Evolutionary conservation across 805 yeast genomes (phyloP).

Genomic region (Ogataea pilisensis): DNA sequence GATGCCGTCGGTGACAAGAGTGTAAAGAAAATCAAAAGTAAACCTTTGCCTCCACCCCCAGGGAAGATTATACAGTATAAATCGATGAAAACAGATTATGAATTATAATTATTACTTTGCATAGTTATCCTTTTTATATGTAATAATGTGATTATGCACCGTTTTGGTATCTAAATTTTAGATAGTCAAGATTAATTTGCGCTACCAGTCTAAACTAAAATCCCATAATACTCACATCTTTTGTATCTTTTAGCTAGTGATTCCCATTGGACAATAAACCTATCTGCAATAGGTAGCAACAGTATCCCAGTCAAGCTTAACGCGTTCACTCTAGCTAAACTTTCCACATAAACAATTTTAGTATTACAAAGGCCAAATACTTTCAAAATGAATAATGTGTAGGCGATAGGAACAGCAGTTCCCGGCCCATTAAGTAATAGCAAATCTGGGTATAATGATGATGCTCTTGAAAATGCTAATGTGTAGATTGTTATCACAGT

Average conservation of each 20-base stretch:
- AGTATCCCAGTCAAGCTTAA: constrained; percentile 76
- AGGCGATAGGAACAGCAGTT: constrained; percentile 67
- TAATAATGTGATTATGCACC: no score
- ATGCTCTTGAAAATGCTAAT: constrained; percentile 5
- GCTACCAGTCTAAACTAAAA: no score
- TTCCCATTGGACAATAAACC: constrained; percentile 91
- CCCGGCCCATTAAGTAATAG: constrained; percentile 75
- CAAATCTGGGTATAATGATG: constrained; percentile 22
- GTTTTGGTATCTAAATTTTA: no score
- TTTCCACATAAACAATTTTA: constrained; percentile 74
- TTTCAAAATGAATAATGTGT: constrained; percentile 49
- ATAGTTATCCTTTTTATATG: background rate
- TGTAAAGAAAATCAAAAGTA: background rate
- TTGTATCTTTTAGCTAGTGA: constrained; percentile 45
- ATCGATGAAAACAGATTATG: constrained; percentile 9
- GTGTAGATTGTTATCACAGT: constrained; percentile 19
- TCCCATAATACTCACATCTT: constrained; percentile 72
- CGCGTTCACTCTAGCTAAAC: constrained; percentile 73
- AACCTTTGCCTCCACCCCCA: constrained; percentile 1
- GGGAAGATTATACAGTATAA: constrained; percentile 9
- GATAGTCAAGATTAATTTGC: no score
- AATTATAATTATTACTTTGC: constrained; percentile 5
- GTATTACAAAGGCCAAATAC: constrained; percentile 44
- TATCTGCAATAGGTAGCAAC: constrained; percentile 64
- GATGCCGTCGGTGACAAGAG: constrained; percentile 1